Evolutionary conservation across 78 protist genomes (phyloP).

Genomic region (Guillardia theta): DNA sequence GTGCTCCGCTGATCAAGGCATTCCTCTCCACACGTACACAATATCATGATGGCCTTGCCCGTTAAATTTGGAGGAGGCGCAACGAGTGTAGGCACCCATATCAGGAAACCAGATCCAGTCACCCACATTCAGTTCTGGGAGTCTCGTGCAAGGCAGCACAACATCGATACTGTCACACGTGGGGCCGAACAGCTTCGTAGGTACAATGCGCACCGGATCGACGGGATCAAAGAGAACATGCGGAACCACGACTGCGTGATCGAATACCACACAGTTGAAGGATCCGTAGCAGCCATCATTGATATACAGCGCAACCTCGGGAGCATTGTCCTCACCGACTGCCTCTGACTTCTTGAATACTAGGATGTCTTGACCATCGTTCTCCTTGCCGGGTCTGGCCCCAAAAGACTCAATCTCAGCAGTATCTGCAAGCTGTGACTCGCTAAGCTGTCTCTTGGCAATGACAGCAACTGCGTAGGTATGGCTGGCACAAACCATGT

Average conservation of each 20-base stretch:
- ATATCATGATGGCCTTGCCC: slow-evolving; percentile 59
- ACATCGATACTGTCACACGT: slow-evolving; percentile 95
- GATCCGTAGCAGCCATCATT: slow-evolving; percentile 93
- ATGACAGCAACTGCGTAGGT: slow-evolving; percentile 79
- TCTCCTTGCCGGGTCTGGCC: slow-evolving; percentile 4
- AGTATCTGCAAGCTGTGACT: not conserved
- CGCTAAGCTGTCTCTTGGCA: slow-evolving; percentile 50
- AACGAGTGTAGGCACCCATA: slow-evolving; percentile 97
- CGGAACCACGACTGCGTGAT: slow-evolving; percentile 72
- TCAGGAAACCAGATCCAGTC: slow-evolving; percentile 85
- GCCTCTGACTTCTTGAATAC: not conserved
- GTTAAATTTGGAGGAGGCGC: slow-evolving; percentile 86
- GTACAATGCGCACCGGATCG: not conserved
- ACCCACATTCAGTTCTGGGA: slow-evolving; percentile 89
- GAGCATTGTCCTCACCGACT: not conserved
- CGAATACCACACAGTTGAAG: slow-evolving; percentile 90
- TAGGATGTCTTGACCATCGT: not conserved
- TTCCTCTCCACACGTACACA: not conserved
- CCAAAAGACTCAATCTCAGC: slow-evolving; percentile 29
- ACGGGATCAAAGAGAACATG: not conserved
- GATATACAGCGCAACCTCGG: slow-evolving; percentile 71
- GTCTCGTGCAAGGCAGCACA: not conserved
- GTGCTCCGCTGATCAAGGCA: not conserved
- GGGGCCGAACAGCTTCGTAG: slow-evolving; percentile 92
- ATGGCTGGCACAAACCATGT: slow-evolving; percentile 69